phyloP scores from a whole-genome alignment of 2,329 filamentous ascomycete species.

The Fusarium fracticaudum region DNA sequence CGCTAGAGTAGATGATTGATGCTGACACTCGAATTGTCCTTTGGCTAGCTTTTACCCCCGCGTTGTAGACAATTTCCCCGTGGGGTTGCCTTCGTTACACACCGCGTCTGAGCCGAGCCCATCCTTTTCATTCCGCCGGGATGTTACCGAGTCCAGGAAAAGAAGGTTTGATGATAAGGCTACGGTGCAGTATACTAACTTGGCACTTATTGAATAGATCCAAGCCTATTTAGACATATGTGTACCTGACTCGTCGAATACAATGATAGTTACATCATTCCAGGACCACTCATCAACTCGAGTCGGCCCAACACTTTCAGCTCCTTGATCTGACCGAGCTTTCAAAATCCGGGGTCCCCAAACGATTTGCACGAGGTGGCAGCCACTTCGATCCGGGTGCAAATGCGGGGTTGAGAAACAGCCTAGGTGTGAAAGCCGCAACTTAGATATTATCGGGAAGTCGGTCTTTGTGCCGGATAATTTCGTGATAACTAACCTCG shows the following conservation, averaged over 20 bases:
- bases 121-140: constrained; percentile 21
- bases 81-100: constrained; percentile 10
- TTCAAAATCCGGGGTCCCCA: neutral
- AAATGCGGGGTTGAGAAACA: constrained; percentile 34
- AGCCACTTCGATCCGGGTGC: constrained; percentile 31
- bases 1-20: constrained; percentile 10
- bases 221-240: neutral
- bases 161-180: constrained; percentile 9
- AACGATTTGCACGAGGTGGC: constrained; percentile 16
- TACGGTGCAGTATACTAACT: neutral
- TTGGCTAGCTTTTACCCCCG: constrained; percentile 15
- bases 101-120: constrained; percentile 32
- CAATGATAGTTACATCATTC: neutral
- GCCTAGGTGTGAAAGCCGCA: neutral
- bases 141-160: constrained; percentile 13
- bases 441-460: constrained; percentile 8
- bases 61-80: constrained; percentile 30
- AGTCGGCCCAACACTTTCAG: neutral
- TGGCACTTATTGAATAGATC: neutral
- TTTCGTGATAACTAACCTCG: constrained; percentile 22
- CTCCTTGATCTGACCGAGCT: neutral
- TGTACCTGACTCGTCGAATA: constrained; percentile 10
- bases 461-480: constrained; percentile 20
- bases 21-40: constrained; percentile 19
- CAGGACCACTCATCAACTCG: neutral